Evolutionary conservation across 352 stramenopile species (phyloP), one percentile per base, ranked within the genome.

Genomic region (Pythium insidiosum): DNA sequence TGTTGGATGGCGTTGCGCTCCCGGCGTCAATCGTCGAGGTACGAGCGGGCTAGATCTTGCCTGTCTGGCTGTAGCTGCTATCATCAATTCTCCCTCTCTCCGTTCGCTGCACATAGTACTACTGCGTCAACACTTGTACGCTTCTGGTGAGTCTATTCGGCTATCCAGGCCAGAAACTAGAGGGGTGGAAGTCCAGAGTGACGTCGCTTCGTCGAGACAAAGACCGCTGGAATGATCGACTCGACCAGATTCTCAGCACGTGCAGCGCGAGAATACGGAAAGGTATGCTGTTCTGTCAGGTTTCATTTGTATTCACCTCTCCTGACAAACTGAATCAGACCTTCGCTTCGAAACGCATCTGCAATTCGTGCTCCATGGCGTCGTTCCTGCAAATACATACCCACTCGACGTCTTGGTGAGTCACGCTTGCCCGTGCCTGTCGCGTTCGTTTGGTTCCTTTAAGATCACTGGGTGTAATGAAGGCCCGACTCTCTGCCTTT

Each of bases 141-240:
- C 38, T 84, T 18, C 26, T 82, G 23, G 37, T 84, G 23, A 76
- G 68, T 43, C 28, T 81, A 1, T 61, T 84, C 16, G 72, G 68
- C 22, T 76, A 76, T 28, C 68, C 68, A 5, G 50, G 61, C 33
- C 28, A 52, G 21, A 80, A 69, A 38, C 46, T 84, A 3, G 36
- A 22, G 5, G 37, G 47, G 16, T 71, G 61, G 61, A 29, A 10
- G 1, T n/a, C n/a, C n/a, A n/a, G n/a, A n/a, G n/a, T n/a, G n/a
- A n/a, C n/a, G n/a, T n/a, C n/a, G n/a, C n/a, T n/a, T n/a, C n/a
- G n/a, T n/a, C n/a, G n/a, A n/a, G n/a, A n/a, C n/a, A n/a, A n/a
- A n/a, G n/a, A n/a, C n/a, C n/a, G n/a, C n/a, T n/a, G n/a, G n/a
- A n/a, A n/a, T n/a, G n/a, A n/a, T n/a, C n/a, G n/a, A 19, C 41